Percentiles rank a stretch among this genome's conserved stretches.
Evolutionary conservation across 2,329 filamentous ascomycete genomes (phyloP).

Genomic region (Aspergillus floridensis): DNA sequence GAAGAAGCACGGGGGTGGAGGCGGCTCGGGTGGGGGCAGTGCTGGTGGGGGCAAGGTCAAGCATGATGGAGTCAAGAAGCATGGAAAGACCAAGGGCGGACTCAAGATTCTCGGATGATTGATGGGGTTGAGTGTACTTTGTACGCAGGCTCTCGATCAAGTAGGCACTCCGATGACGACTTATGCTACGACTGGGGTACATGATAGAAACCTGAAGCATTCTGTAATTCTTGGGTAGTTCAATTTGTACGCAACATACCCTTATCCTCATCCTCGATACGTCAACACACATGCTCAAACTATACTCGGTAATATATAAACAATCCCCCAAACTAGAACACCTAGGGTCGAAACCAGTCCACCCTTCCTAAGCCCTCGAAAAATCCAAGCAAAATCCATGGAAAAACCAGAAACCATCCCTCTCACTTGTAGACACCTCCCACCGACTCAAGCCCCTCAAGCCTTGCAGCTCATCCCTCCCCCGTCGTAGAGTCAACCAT

Average conservation of each 20-base stretch:
- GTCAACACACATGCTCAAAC: background rate
- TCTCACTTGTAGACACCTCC: too few species aligned
- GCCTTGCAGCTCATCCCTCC: too few species aligned
- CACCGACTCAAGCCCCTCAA: too few species aligned
- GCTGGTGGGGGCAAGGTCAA: conserved; percentile 40
- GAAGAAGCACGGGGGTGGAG: conserved; percentile 45
- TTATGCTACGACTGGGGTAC: background rate
- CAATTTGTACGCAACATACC: too few species aligned
- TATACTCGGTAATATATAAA: background rate
- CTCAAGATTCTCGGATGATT: conserved; percentile 42
- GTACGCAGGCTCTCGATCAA: too few species aligned
- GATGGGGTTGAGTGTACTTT: conserved; percentile 10
- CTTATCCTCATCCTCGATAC: too few species aligned
- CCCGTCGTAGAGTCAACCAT: too few species aligned
- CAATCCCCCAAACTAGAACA: background rate
- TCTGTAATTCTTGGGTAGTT: too few species aligned
- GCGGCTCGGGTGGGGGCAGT: conserved; percentile 27
- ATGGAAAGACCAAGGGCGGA: conserved; percentile 46
- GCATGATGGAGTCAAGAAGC: conserved; percentile 46
- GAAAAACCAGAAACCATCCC: too few species aligned
- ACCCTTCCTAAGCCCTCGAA: background rate
- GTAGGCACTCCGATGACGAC: background rate
- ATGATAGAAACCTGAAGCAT: too few species aligned
- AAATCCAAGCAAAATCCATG: too few species aligned
- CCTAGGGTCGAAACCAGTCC: background rate